A percentile compares a stretch with the other conserved stretches of the same genome.
Evolutionary conservation across 2,329 filamentous ascomycete genomes (phyloP).

Genomic region (Xylariaceae sp.): DNA sequence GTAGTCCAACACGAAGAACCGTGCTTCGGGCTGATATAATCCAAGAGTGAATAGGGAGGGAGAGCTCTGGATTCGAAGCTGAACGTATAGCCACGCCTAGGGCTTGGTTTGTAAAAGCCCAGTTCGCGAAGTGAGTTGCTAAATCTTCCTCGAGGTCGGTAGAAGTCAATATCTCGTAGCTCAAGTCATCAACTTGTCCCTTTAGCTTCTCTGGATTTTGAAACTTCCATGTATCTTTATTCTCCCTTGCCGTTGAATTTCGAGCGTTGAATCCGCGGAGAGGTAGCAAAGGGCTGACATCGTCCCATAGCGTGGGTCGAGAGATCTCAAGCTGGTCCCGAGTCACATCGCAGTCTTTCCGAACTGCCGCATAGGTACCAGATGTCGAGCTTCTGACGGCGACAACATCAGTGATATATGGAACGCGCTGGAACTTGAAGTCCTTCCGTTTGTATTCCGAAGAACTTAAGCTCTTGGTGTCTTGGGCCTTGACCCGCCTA

Average conservation of each 20-base stretch:
- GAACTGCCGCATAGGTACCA: slow-evolving; percentile 86
- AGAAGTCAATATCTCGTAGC: slow-evolving; percentile 64
- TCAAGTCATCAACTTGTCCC: slow-evolving; percentile 58
- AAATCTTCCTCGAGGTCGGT: slow-evolving; percentile 72
- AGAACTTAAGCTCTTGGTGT: slow-evolving; percentile 50
- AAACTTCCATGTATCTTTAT: slow-evolving; percentile 50
- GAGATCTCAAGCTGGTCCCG: slow-evolving; percentile 72
- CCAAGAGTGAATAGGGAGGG: slow-evolving; percentile 84
- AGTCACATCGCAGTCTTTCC: slow-evolving; percentile 84
- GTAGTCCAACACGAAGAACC: slow-evolving; percentile 67
- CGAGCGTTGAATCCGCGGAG: slow-evolving; percentile 65
- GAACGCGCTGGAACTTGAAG: slow-evolving; percentile 93
- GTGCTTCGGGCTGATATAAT: slow-evolving; percentile 77
- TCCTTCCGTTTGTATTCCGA: slow-evolving; percentile 75
- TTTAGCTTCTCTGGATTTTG: slow-evolving; percentile 54
- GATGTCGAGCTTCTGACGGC: slow-evolving; percentile 87
- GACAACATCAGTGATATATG: slow-evolving; percentile 83
- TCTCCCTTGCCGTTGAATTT: slow-evolving; percentile 46
- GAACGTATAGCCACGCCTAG: slow-evolving; percentile 56
- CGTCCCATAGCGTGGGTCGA: slow-evolving; percentile 74
- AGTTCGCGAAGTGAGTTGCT: slow-evolving; percentile 53
- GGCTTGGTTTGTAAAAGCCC: slow-evolving; percentile 48
- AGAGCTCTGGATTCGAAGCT: slow-evolving; percentile 70
- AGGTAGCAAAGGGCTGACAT: slow-evolving; percentile 73
- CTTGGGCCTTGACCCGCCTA: slow-evolving; percentile 81